A percentile compares a stretch with the other conserved stretches of the same genome.
These are phyloP conservation scores for Lentinus tigrinus DNA, from an alignment of 768 basidiomycete species.

Conservation along the genomic window DNA sequence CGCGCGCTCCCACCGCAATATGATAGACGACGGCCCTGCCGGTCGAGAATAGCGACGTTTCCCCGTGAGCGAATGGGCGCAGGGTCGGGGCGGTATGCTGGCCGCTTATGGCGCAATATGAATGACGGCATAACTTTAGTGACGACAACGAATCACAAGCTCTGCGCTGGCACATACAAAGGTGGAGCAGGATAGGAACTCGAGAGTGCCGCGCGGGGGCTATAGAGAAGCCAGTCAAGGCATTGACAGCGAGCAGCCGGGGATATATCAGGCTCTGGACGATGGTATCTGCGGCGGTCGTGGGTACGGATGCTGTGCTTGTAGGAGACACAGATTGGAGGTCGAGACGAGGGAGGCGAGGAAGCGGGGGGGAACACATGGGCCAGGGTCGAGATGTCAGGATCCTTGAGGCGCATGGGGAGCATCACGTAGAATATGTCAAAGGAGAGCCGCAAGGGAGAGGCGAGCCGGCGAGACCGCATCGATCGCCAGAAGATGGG, in stretches of 20 bases:
- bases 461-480: slow-evolving; percentile 1
- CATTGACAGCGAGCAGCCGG: slow-evolving; percentile 2
- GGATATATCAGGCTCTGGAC: slow-evolving; percentile 6
- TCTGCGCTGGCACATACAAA: background rate
- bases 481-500: background rate
- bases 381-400: slow-evolving; percentile 3
- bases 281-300: background rate
- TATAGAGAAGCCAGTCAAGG: slow-evolving; percentile 2
- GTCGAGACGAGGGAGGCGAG: slow-evolving; percentile 4
- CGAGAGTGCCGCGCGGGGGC: background rate
- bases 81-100: background rate
- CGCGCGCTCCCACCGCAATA: slow-evolving; percentile 10
- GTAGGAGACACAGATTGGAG: background rate
- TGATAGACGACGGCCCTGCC: slow-evolving; percentile 2
- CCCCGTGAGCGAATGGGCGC: slow-evolving; percentile 11
- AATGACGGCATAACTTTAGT: slow-evolving; percentile 1
- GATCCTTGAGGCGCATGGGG: background rate
- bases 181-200: slow-evolving; percentile 7
- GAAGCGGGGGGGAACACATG: background rate
- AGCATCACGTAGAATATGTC: background rate
- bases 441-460: background rate
- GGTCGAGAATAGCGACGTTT: slow-evolving; percentile 16
- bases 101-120: background rate
- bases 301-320: slow-evolving; percentile 8
- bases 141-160: background rate